These are phyloP conservation scores for Oryza longistaminata DNA, from an alignment of 176 grass and related monocot genomes.

Conservation along the genomic window DNA sequence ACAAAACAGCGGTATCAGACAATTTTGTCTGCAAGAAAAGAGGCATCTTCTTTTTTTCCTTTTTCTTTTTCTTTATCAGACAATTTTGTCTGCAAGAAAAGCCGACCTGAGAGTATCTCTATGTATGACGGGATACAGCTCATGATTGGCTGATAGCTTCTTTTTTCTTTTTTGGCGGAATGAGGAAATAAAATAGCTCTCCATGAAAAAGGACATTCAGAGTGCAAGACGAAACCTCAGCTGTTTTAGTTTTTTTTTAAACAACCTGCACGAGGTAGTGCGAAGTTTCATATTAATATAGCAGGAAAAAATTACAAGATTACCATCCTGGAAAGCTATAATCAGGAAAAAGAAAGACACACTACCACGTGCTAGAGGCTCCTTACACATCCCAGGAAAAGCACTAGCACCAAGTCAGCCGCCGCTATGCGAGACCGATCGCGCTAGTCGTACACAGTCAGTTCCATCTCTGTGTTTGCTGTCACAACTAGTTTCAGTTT, in stretches of 20 bases:
- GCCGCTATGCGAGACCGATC: no score
- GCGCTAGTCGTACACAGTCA: no score
- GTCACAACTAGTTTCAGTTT: no score
- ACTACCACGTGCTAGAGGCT: no score
- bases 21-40: background rate
- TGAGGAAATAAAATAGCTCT: background rate
- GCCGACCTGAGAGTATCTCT: background rate
- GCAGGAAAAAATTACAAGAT: no score
- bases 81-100: background rate
- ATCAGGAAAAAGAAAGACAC: no score
- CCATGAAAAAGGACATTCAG: background rate
- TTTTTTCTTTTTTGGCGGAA: background rate
- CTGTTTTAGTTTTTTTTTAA: background rate
- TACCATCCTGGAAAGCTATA: no score
- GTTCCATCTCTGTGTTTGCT: no score
- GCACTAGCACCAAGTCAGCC: no score
- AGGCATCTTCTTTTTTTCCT: background rate
- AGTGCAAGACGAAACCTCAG: background rate
- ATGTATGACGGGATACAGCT: background rate
- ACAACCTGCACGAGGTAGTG: no score
- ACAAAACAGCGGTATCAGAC: background rate
- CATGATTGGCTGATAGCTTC: background rate
- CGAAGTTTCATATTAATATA: no score
- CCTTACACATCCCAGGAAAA: no score
- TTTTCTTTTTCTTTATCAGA: background rate